Conservation (phyloP, 2,329 filamentous ascomycete genomes). For the Arthrobotrys sinensis region DNA sequence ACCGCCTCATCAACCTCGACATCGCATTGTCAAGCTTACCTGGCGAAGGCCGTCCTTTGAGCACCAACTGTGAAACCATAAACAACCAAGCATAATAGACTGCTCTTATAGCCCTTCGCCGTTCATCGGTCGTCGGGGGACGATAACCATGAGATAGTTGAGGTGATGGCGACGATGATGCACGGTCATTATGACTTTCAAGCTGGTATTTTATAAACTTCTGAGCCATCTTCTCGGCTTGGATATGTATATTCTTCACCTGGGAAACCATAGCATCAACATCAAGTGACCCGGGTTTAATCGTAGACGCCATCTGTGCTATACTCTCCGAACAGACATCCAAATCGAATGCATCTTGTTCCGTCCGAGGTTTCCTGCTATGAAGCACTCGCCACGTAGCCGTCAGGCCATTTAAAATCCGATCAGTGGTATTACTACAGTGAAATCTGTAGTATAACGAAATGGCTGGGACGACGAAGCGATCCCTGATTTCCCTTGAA, state of each 20-base stretch:
- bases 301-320: not conserved
- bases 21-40: no score
- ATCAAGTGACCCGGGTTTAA: not conserved
- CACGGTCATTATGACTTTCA: not conserved
- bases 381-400: no score
- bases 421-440: not conserved
- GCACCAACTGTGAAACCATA: not conserved
- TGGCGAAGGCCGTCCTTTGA: not conserved
- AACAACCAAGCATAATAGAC: not conserved
- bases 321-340: not conserved
- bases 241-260: not conserved
- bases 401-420: not conserved
- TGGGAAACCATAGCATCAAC: not conserved
- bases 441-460: constrained; percentile 9
- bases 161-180: not conserved
- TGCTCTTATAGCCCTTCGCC: not conserved
- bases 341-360: not conserved
- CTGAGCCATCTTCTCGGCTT: not conserved
- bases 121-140: not conserved
- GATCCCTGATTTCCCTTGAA: constrained; percentile 22
- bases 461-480: constrained; percentile 5
- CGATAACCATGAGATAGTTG: not conserved
- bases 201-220: not conserved
- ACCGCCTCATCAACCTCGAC: not conserved
- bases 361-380: no score